Evolutionary conservation across 768 basidiomycete genomes (phyloP).

Genomic region (Austroboletus eburneus): DNA sequence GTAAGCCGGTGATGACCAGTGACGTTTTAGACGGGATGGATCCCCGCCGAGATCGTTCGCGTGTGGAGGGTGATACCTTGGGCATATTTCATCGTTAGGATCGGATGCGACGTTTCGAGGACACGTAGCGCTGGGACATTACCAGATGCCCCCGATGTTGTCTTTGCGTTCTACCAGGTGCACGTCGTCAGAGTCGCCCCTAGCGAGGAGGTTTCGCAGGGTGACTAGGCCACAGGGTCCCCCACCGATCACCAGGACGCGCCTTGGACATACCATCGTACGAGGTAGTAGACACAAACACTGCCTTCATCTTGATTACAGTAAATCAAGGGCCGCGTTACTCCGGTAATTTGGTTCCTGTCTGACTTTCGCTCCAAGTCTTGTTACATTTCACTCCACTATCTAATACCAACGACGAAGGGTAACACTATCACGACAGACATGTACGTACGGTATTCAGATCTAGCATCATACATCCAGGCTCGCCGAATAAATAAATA

Average conservation of each 20-base stretch:
- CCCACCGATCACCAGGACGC: conserved; percentile 43
- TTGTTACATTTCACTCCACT: too few relatives aligned
- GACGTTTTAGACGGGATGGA: neutral
- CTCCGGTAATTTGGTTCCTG: neutral
- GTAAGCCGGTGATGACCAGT: conserved; percentile 48
- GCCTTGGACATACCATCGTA: conserved; percentile 4
- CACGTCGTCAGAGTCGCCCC: conserved; percentile 40
- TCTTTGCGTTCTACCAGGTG: conserved; percentile 42
- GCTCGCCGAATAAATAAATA: too few relatives aligned
- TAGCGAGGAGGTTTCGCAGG: conserved; percentile 44
- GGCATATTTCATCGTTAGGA: too few relatives aligned
- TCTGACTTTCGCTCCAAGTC: too few relatives aligned
- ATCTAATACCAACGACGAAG: too few relatives aligned
- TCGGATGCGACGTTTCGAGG: too few relatives aligned
- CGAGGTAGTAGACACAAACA: neutral
- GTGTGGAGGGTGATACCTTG: conserved; percentile 14
- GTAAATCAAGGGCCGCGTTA: too few relatives aligned
- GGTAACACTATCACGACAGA: too few relatives aligned
- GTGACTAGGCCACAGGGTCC: conserved; percentile 47
- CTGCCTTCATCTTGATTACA: neutral
- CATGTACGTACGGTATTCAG: too few relatives aligned
- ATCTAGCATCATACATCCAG: too few relatives aligned
- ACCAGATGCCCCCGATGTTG: conserved; percentile 53
- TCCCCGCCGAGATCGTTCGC: neutral
- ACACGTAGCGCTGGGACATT: conserved; percentile 9